phyloP scores from a whole-genome alignment of 805 yeast species.

The Limtongia smithiae region DNA sequence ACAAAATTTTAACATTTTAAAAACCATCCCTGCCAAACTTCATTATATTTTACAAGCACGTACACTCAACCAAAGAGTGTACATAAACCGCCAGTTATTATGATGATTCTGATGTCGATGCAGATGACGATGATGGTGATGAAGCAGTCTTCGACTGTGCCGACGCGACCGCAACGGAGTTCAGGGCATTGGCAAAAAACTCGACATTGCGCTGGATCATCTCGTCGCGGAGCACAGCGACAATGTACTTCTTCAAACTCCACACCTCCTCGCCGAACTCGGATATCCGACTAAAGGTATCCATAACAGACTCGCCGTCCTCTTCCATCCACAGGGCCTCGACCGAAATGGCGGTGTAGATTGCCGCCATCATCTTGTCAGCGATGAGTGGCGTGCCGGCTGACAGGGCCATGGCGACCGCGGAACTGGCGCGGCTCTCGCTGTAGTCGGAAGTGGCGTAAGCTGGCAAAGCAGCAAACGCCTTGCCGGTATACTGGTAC shows the following conservation, averaged over 20 bases:
- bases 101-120: background rate
- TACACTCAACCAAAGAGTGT: no score
- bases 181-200: background rate
- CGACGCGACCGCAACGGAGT: background rate
- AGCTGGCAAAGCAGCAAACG: constrained; percentile 21
- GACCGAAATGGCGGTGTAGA: constrained; percentile 18
- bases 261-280: constrained; percentile 15
- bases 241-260: constrained; percentile 10
- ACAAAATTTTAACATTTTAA: no score
- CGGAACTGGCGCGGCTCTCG: constrained; percentile 21
- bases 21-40: no score
- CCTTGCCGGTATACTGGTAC: constrained; percentile 9
- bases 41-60: no score
- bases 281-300: constrained; percentile 17
- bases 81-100: no score
- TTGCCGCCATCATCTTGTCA: constrained; percentile 12
- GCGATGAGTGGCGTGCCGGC: constrained; percentile 20
- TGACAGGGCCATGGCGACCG: constrained; percentile 23
- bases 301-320: constrained; percentile 20
- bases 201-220: background rate
- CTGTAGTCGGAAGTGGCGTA: constrained; percentile 17
- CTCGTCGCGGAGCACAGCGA: background rate
- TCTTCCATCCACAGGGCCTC: constrained; percentile 23
- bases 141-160: background rate
- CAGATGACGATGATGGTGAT: background rate